A percentile compares a stretch with the other conserved stretches of the same genome.
These are phyloP conservation scores for Coemansia sp. DNA, from an alignment of 192 early-diverging fungal genomes.

Conservation along the genomic window DNA sequence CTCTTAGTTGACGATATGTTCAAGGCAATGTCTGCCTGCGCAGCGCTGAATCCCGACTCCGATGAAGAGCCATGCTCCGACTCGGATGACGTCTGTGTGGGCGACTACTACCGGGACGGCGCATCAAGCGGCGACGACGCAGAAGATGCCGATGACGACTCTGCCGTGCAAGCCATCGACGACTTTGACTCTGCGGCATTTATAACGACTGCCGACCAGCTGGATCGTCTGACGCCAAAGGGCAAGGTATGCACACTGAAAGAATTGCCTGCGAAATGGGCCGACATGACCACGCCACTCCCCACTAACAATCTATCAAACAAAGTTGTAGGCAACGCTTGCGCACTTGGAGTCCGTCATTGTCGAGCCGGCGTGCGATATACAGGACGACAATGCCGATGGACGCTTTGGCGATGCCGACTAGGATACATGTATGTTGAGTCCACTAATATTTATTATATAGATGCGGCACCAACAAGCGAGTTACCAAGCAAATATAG, in stretches of 20 bases:
- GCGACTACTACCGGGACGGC: not conserved
- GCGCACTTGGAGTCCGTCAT: constrained; percentile 39
- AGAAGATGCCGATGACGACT: constrained; percentile 1
- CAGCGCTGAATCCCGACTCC: constrained; percentile 29
- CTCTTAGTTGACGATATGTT: constrained; percentile 42
- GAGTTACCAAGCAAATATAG: too few relatives aligned
- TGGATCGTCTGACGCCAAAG: constrained; percentile 26
- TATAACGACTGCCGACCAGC: constrained; percentile 32
- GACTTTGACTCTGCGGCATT: constrained; percentile 28
- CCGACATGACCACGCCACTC: too few relatives aligned
- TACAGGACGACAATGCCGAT: not conserved
- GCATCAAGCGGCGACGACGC: not conserved
- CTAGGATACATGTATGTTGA: not conserved
- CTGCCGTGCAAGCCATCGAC: constrained; percentile 5
- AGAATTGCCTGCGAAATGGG: too few relatives aligned
- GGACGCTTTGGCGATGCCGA: constrained; percentile 21
- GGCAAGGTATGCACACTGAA: constrained; percentile 25
- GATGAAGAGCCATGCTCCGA: not conserved
- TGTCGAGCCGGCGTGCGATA: not conserved
- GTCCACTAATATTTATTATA: not conserved
- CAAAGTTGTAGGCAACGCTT: constrained; percentile 23
- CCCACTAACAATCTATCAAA: too few relatives aligned
- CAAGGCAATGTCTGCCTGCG: constrained; percentile 38
- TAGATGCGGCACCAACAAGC: too few relatives aligned
- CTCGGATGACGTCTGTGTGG: not conserved